A percentile compares a stretch with the other conserved stretches of the same genome.
Conservation (phyloP, 1,139 yeast genomes). For the Meyerozyma smithsonii region DNA sequence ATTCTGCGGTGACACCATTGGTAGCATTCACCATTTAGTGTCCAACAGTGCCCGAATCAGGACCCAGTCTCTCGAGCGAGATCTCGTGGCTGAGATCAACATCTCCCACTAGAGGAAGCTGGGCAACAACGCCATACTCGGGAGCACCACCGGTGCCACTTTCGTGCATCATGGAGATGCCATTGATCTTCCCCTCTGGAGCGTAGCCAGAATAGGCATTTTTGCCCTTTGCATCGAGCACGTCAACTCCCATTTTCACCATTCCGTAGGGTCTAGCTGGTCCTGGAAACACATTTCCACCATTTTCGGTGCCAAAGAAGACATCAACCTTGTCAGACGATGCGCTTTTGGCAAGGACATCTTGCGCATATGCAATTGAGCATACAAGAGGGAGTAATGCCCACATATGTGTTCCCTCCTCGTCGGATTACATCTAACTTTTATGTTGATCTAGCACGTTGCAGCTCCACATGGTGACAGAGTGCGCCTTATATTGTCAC, state of each 20-base stretch:
- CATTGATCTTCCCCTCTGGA: slow-evolving; percentile 24
- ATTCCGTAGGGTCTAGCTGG: slow-evolving; percentile 35
- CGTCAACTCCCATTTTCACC: slow-evolving; percentile 36
- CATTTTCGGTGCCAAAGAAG: slow-evolving; percentile 30
- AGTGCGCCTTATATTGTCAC: too few species aligned
- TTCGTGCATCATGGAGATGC: slow-evolving; percentile 37
- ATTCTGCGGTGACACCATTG: slow-evolving; percentile 19
- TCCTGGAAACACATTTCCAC: slow-evolving; percentile 38
- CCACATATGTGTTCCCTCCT: neutral
- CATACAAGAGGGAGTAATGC: neutral
- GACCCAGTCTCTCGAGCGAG: slow-evolving; percentile 11
- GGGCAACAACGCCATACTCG: slow-evolving; percentile 29
- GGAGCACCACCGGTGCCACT: slow-evolving; percentile 40
- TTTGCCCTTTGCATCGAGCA: slow-evolving; percentile 16
- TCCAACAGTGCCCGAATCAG: slow-evolving; percentile 22
- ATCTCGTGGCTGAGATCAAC: slow-evolving; percentile 14
- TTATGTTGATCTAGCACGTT: neutral
- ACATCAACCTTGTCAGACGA: slow-evolving; percentile 7
- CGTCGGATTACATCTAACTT: too few species aligned
- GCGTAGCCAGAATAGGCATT: slow-evolving; percentile 34
- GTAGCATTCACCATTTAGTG: slow-evolving; percentile 20
- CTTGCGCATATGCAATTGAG: neutral
- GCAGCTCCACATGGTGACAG: neutral
- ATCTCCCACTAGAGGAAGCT: slow-evolving; percentile 21
- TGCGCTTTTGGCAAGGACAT: neutral